Base-by-base conservation (phyloP, 106 monocot genomes). In the Acanthochlamys bracteata region DNA sequence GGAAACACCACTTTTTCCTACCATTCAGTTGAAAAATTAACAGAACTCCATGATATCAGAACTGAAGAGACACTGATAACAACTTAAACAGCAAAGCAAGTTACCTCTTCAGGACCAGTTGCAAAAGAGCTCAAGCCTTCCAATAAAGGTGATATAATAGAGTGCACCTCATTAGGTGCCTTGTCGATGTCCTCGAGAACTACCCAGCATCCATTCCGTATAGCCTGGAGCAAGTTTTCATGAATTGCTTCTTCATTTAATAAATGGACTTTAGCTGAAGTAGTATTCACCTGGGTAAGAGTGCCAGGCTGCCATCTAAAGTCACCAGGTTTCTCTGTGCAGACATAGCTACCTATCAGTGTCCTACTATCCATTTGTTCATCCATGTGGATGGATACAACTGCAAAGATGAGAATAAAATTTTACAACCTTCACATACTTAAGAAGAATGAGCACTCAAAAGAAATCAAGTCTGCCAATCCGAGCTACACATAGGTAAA, bases 291-390 rank as follows among this genome's bases (percentile, higher is more conserved):
- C 90, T 96, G 96, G 4, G 88, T 91, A 20, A 96, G 84, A 58
- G 91, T 88, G 24, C 96, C 96, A 65, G 90, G 88, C 65, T 91
- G 84, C 96, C 96, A 96, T 78, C 70, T 80, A 59, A 96, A 96
- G 74, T 96, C 82, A 67, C 96, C 96, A 62, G 96, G 96, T 69
- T 79, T 59, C 33, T 96, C 96, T 53, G 96, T 67, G 69, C 91
- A 82, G 39, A 91, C 64, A 43, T 91, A 96, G 55, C 84, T 88
- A n/a, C 96, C 96, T 60, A 96, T 61, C 51, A 96, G 65, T 56
- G 88, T 82, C 75, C 80, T 96, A 68, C 83, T 73, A 76, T 96
- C 96, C 88, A 91, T 85, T 82, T 91, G 96, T 11, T 91, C 88
- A 76, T 96, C 96, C 85, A 88, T 84, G 76, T 96, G 88, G 74